A percentile compares a stretch with the other conserved stretches of the same genome.
Evolutionary conservation across 208 protist species (phyloP).

Genomic region (Naegleria gruberi): DNA sequence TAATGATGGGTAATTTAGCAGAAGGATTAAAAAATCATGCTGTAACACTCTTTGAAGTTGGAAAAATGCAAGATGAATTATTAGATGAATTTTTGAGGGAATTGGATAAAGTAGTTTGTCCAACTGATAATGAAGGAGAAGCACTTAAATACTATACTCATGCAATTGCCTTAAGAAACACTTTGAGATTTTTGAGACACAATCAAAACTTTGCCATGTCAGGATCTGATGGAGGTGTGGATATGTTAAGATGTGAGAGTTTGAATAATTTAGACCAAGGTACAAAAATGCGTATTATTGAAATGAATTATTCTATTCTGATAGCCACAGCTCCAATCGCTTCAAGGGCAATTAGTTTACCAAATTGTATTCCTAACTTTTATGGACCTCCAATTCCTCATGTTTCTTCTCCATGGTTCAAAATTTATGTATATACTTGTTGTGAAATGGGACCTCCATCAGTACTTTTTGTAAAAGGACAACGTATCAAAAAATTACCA

Average conservation of each 20-base stretch:
- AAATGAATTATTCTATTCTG: slow-evolving; percentile 56
- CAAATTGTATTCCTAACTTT: background rate
- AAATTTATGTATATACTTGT: background rate
- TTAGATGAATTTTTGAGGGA: slow-evolving; percentile 60
- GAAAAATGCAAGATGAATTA: slow-evolving; percentile 65
- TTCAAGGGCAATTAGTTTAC: slow-evolving; percentile 18
- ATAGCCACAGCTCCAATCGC: slow-evolving; percentile 30
- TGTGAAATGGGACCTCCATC: background rate
- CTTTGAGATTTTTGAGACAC: slow-evolving; percentile 54
- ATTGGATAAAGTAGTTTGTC: slow-evolving; percentile 51
- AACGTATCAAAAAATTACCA: slow-evolving; percentile 6
- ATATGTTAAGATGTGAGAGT: slow-evolving; percentile 73
- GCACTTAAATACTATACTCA: slow-evolving; percentile 69
- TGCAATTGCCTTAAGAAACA: slow-evolving; percentile 58
- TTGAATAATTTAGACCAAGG: slow-evolving; percentile 72
- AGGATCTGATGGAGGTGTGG: slow-evolving; percentile 49
- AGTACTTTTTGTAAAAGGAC: background rate
- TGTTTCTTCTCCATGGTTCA: slow-evolving; percentile 16
- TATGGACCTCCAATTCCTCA: slow-evolving; percentile 18
- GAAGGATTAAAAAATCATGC: slow-evolving; percentile 69
- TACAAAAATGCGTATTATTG: slow-evolving; percentile 67
- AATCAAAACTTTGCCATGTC: slow-evolving; percentile 39
- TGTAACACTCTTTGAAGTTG: slow-evolving; percentile 77
- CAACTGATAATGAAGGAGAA: slow-evolving; percentile 57
- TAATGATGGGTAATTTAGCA: slow-evolving; percentile 95